Base-by-base conservation (phyloP, 2,329 filamentous ascomycete genomes). In the Ceratocystis destructans region DNA sequence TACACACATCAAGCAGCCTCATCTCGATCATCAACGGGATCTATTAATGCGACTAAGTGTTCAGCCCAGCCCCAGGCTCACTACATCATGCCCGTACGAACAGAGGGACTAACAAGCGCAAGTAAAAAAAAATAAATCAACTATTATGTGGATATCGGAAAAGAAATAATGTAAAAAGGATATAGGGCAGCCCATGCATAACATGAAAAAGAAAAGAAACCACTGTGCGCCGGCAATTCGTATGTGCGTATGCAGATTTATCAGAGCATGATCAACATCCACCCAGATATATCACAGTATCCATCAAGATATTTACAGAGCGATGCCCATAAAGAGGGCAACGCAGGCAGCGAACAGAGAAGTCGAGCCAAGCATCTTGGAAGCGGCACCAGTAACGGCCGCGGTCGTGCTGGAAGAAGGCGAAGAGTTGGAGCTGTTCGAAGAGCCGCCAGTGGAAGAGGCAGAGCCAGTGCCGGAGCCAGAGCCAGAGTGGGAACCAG, bases 91-190 rank as follows among this genome's bases (percentile, higher is more conserved):
- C 15, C 41, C 20, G 5, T 55, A 15, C 17, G n/a, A 62, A n/a
- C 45, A 55, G 3, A 64, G 12, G 3, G 45, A 66, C 22, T 8
- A 59, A 61, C 7, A 61, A n/a, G 12, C 12, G 44, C 50, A 64
- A 61, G 64, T 53, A 20, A 65, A 44, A 66, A n/a, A 50, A 45
- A 46, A 33, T 28, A 46, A 65, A 66, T 57, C 44, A 59, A 64
- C 63, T 67, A 65, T 64, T 67, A 62, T 28, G 61, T 65, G 66
- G 62, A 65, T 65, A 67, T 62, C 66, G 50, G 17, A 50, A 45
- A 48, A 22, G 12, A 59, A 41, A 41, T 64, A 25, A 46, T 55
- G 66, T 28, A 67, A 33, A n/a, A 20, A 17, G 17, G 61, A 65
- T 41, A 66, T 46, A 62, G 25, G 46, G 57, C 64, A 66, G 62